Evolutionary conservation across 768 basidiomycete genomes (phyloP), one percentile per base, ranked within the genome.

Genomic region (Lentinula lateritia): DNA sequence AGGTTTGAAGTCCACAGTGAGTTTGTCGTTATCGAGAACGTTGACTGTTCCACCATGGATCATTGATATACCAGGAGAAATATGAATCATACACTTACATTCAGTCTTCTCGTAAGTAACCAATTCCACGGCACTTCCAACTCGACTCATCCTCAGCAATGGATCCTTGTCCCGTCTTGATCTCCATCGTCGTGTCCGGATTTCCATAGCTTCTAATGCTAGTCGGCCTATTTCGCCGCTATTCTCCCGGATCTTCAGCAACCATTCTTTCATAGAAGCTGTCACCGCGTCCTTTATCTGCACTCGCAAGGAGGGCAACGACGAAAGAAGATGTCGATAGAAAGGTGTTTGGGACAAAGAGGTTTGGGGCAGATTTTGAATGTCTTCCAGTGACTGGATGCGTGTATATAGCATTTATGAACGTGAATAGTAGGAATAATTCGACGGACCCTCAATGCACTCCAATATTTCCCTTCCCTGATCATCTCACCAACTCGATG

Each of bases 211-310:
- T 66, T 98, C 94, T 48, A 95, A 82, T 2, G 95, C 95, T 3
- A 92, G 82, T 65, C 81, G 82, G 4, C 97, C 97, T 6, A 99
- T 91, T 56, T 88, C 83, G 1, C 88, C 86, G 57, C 92, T 92
- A 62, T 90, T 82, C 66, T 97, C 94, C 61, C 97, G 80, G 57
- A 98, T 94, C 68, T 98, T 95, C 52, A 97, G 83, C 32, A 99
- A 76, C 97, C 97, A 99, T 65, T 96, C 90, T 69, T 98, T 98
- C 78, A 92, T 89, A 5, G 94, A 93, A 0, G 93, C 93, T 3
- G 93, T 95, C 4, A 98, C 96, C 0, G 93, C 90, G 68, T 92
- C 92, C 72, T 94, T 93, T 70, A 99, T 92, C 68, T 95, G 92
- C 16, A 80, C 76, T 6, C 95, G 89, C 46, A 95, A 78, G 1